phyloP scores from a whole-genome alignment of 139 green algal species.

The Haematococcus sp. region DNA sequence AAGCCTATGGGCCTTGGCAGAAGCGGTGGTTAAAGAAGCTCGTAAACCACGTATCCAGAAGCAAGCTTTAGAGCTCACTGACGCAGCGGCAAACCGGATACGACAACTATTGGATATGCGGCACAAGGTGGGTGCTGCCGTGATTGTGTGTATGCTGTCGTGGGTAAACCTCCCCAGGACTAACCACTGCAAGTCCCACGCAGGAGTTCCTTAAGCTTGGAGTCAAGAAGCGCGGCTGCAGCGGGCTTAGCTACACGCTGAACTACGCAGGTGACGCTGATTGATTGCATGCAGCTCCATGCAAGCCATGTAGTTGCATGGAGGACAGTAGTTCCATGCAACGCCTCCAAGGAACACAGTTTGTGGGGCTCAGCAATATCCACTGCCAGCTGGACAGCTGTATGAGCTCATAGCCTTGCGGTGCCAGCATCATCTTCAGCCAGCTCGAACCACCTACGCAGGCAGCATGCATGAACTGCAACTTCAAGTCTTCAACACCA shows the following conservation, averaged over 20 bases:
- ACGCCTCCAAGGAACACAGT: too few relatives aligned
- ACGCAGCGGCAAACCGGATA: constrained; percentile 77
- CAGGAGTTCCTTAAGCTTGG: constrained; percentile 92
- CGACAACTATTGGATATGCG: constrained; percentile 68
- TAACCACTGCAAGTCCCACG: too few relatives aligned
- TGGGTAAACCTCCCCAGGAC: not conserved
- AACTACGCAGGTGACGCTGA: constrained; percentile 84
- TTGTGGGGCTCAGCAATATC: too few relatives aligned
- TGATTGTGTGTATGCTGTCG: not conserved
- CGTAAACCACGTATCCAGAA: constrained; percentile 46
- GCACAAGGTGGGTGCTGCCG: constrained; percentile 66
- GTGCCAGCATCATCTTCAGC: too few relatives aligned
- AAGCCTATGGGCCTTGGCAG: constrained; percentile 13
- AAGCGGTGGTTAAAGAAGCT: not conserved
- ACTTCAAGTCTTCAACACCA: too few relatives aligned
- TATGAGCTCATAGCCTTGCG: too few relatives aligned
- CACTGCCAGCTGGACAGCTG: too few relatives aligned
- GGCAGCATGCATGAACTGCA: too few relatives aligned
- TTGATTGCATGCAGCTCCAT: not conserved
- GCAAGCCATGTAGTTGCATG: not conserved
- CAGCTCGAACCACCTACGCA: too few relatives aligned
- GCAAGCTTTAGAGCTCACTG: constrained; percentile 84
- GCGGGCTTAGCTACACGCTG: constrained; percentile 95
- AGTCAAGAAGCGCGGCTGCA: constrained; percentile 92
- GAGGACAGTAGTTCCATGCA: not conserved